Base-by-base conservation (phyloP, 495 filamentous ascomycete genomes). In the Penicillium subrubescens region DNA sequence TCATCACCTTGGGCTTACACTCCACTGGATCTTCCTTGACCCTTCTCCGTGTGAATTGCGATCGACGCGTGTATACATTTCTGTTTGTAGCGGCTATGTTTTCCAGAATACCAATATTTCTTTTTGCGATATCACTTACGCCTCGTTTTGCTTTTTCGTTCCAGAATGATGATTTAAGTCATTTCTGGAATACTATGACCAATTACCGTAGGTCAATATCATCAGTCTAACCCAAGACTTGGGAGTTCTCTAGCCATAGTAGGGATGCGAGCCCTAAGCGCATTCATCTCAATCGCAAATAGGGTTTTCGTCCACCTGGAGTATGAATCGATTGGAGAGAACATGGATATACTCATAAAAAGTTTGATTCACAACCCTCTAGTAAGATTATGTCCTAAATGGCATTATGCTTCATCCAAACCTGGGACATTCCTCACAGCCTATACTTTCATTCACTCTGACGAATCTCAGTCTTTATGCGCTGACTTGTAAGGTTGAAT, bases 41-140 rank as follows among this genome's bases (percentile, higher is more conserved):
- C 31, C 57, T 63, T 21, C 34, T n/a, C 8, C 23, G 27, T 50
- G 52, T 59, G 41, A 63, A 39, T 58, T 57, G 65, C 50, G 39
- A 41, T 53, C 37, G 54, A 62, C 15, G 53, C 57, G 19, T 63
- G 60, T 64, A 66, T 61, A 66, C 60, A 53, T 46, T 25, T 56
- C 7, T 54, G 5, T 33, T 62, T 50, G 31, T 56, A 56, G 53
- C 53, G 53, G 10, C 53, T 56, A 8, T 8, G n/a, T 56, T 21
- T 56, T 21, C 8, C 5, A 11, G 17, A 56, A 34, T 21, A 21
- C 17, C 31, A 56, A 37, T 35, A 37, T 37, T 56, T 34, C 15
- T 37, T 35, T 34, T 25, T 27, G 6, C 14, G 14, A 27, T 12
- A 52, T 15, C 14, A 25, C 15, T 17, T 31, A 25, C 31, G 31